These are phyloP conservation scores for Sarocladium kiliense DNA, from an alignment of 2,329 filamentous ascomycete species.

Conservation along the genomic window DNA sequence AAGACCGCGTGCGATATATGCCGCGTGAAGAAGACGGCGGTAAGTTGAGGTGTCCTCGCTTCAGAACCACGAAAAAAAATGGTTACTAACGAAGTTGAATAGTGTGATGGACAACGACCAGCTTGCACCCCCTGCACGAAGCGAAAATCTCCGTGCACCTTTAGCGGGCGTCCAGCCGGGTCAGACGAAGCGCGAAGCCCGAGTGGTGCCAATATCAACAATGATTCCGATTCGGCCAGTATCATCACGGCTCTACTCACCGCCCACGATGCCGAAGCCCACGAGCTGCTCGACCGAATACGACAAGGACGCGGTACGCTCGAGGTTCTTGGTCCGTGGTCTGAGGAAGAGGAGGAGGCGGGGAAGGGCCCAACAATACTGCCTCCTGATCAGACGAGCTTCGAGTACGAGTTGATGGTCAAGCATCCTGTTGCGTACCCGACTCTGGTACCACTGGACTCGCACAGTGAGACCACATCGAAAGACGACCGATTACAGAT, in stretches of 20 bases:
- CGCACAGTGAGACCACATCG: conserved; percentile 2
- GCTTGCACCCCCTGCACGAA: conserved; percentile 10
- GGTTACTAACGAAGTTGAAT: too few species aligned
- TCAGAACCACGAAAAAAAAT: too few species aligned
- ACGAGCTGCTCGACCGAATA: conserved; percentile 9
- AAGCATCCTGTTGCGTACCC: conserved; percentile 12
- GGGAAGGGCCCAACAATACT: neutral
- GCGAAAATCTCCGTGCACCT: conserved; percentile 10
- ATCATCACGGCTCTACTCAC: neutral
- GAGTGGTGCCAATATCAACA: neutral
- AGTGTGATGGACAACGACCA: conserved; percentile 13
- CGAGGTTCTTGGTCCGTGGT: conserved; percentile 4
- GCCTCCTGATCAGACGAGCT: conserved; percentile 11
- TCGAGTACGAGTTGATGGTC: conserved; percentile 14
- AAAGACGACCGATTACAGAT: neutral
- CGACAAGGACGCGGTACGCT: neutral
- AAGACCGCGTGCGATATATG: conserved; percentile 13
- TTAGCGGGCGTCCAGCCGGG: conserved; percentile 5
- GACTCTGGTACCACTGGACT: conserved; percentile 10
- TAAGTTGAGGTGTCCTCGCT: too few species aligned
- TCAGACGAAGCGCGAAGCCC: conserved; percentile 4
- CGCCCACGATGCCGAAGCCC: conserved; percentile 8
- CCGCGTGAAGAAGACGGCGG: conserved; percentile 12
- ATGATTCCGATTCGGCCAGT: neutral
- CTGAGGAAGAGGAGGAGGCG: neutral